Evolutionary conservation across 2,329 filamentous ascomycete species (phyloP), one percentile per base, ranked within the genome.

Genomic region (Paraconiothyrium brasiliense): DNA sequence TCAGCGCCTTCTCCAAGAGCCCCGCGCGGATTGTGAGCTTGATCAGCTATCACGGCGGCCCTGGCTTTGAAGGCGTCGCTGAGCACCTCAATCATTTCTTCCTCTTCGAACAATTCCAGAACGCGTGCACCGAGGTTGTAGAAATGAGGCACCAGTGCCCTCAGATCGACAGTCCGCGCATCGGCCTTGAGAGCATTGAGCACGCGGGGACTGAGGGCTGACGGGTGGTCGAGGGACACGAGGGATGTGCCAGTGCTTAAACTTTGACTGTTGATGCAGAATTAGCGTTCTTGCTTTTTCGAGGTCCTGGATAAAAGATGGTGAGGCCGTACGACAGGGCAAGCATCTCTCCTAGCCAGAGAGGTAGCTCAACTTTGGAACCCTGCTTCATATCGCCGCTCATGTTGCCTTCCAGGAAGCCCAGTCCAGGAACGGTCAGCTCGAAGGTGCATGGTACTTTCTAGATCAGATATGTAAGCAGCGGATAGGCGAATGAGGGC

Each of bases 391-490:
- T 89, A 71, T 86, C 85, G 67, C 84, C 84, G 49, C 85, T 86
- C 27, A 91, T 86, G 73, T 92, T 94, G 73, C 93, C 93, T 80
- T 97, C 93, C 62, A 99, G 86, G 77, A 97, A 93, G 68, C 94
- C 94, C 49, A 98, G 87, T 59, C 92, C 89, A 22, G 93, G 91
- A 35, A 97, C 90, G 62, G 94, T 91, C 73, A 97, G 87, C 75
- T 97, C 92, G 81, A 98, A 97, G 55, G 92, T 96, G 83, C 94
- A 97, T 44, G 95, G 94, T 35, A 97, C 88, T 91, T 97, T 98
- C 89, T 97, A 70, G 20, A 35, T 44, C 16, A 30, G 37, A 24
- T 57, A 34, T 24, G 64, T 61, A 54, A 66, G 63, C 44, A 47
- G 30, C 4, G 11, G 24, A 30, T 37, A 27, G 50, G 22, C 44